These are phyloP conservation scores for Neltuma alba DNA, from an alignment of 306 rosid genomes.

Conservation along the genomic window DNA sequence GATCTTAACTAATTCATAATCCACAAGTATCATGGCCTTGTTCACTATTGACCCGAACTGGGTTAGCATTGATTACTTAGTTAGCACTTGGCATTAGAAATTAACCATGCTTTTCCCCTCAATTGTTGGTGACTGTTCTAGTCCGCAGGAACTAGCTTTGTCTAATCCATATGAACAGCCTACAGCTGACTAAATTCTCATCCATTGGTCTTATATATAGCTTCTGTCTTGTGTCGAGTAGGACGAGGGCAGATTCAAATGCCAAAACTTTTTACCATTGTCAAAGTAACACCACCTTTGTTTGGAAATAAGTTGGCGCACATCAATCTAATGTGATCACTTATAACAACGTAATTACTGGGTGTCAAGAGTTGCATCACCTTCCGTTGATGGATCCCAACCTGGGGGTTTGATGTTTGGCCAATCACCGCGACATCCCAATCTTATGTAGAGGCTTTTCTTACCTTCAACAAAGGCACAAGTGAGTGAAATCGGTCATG, in stretches of 20 bases:
- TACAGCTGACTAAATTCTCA: not conserved
- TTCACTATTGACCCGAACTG: not conserved
- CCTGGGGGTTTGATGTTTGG: conserved; percentile 95
- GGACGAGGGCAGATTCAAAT: not conserved
- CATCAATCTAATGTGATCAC: not conserved
- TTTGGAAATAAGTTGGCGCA: not conserved
- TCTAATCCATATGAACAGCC: not conserved
- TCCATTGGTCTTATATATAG: not conserved
- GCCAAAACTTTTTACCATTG: not conserved
- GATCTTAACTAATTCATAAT: no score
- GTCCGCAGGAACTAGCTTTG: not conserved
- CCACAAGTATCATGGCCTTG: not conserved
- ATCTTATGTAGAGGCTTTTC: conserved; percentile 82
- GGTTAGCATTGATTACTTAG: not conserved
- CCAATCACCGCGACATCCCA: conserved; percentile 99
- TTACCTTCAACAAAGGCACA: conserved; percentile 54
- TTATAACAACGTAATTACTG: conserved; percentile 17
- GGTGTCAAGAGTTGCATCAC: conserved; percentile 27
- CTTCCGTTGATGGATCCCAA: conserved; percentile 82
- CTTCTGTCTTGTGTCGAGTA: not conserved
- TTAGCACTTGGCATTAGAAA: not conserved
- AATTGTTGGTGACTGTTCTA: not conserved
- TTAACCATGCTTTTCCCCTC: not conserved
- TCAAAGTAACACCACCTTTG: conserved; percentile 2
- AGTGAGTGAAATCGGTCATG: not conserved